Percentiles rank a stretch among this genome's conserved stretches.
These are phyloP conservation scores for Puccinia horiana DNA, from an alignment of 1,284 basidiomycete species.

Conservation along the genomic window DNA sequence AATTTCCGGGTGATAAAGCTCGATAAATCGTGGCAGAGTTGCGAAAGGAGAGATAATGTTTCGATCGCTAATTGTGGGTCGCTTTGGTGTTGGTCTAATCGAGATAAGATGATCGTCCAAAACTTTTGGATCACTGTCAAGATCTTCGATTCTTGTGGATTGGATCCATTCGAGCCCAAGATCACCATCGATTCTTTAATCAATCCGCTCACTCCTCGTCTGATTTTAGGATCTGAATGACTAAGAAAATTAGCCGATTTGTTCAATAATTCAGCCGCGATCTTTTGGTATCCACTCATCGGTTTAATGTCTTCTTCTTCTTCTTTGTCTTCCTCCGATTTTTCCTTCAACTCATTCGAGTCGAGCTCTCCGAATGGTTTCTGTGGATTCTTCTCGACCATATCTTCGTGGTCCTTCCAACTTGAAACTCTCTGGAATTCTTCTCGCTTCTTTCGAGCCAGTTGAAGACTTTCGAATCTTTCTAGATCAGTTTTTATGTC, in stretches of 20 bases:
- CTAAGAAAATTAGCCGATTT: slow-evolving; percentile 31
- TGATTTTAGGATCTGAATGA: slow-evolving; percentile 4
- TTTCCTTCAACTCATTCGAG: background rate
- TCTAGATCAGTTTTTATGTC: background rate
- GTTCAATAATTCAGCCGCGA: slow-evolving; percentile 10
- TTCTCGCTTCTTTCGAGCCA: background rate
- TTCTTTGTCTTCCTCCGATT: background rate
- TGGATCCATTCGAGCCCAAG: background rate
- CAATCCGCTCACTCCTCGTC: background rate
- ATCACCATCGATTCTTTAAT: slow-evolving; percentile 3
- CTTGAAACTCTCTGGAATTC: background rate
- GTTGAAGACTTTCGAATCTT: background rate
- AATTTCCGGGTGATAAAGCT: slow-evolving; percentile 13
- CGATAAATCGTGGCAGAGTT: background rate
- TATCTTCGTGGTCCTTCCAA: background rate
- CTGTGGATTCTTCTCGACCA: slow-evolving; percentile 14
- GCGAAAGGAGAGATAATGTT: background rate
- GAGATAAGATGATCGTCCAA: slow-evolving; percentile 19
- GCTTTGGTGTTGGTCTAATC: slow-evolving; percentile 14
- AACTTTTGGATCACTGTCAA: slow-evolving; percentile 14
- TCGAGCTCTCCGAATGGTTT: slow-evolving; percentile 28
- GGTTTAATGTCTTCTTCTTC: background rate
- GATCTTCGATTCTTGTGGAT: slow-evolving; percentile 15
- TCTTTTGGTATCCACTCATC: slow-evolving; percentile 26
- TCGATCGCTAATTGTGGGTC: background rate